Conservation (phyloP, 2,329 filamentous ascomycete genomes). For the Sclerotinia sclerotiorum region DNA sequence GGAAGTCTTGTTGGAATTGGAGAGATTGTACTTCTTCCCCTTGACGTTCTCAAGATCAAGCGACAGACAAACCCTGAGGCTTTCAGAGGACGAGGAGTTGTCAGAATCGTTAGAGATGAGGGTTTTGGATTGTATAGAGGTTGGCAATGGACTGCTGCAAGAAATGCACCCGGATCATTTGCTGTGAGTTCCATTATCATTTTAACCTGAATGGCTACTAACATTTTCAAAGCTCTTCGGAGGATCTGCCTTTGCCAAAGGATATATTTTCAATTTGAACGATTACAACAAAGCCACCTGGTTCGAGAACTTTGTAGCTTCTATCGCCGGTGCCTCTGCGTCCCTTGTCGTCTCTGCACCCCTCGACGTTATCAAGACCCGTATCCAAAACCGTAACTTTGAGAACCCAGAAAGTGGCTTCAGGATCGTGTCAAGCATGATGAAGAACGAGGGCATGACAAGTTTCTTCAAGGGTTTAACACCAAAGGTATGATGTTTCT, state of each 20-base stretch:
- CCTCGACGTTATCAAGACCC: conserved; percentile 95
- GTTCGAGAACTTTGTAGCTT: conserved; percentile 96
- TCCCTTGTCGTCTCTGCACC: conserved; percentile 96
- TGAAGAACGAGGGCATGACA: conserved; percentile 78
- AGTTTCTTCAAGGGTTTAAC: conserved; percentile 98
- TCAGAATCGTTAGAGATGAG: conserved; percentile 89
- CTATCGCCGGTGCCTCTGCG: conserved; percentile 89
- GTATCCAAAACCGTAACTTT: conserved; percentile 98
- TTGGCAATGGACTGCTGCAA: conserved; percentile 95
- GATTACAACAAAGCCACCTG: conserved; percentile 96
- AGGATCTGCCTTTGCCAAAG: conserved; percentile 95
- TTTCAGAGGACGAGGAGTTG: conserved; percentile 87
- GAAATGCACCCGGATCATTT: conserved; percentile 95
- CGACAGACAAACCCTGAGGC: conserved; percentile 98
- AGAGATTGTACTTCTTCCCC: conserved; percentile 90
- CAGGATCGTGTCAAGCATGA: conserved; percentile 89
- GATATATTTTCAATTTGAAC: conserved; percentile 83
- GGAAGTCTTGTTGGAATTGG: conserved; percentile 96
- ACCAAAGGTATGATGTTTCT: conserved; percentile 65
- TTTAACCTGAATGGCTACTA: conserved; percentile 31
- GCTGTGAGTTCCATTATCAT: conserved; percentile 62
- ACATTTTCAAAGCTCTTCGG: conserved; percentile 74
- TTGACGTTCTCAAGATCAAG: conserved; percentile 99
- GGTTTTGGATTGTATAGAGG: conserved; percentile 94
- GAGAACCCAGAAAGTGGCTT: conserved; percentile 95